phyloP scores from a whole-genome alignment of 2,329 filamentous ascomycete species.

The Ramularia endophylla region DNA sequence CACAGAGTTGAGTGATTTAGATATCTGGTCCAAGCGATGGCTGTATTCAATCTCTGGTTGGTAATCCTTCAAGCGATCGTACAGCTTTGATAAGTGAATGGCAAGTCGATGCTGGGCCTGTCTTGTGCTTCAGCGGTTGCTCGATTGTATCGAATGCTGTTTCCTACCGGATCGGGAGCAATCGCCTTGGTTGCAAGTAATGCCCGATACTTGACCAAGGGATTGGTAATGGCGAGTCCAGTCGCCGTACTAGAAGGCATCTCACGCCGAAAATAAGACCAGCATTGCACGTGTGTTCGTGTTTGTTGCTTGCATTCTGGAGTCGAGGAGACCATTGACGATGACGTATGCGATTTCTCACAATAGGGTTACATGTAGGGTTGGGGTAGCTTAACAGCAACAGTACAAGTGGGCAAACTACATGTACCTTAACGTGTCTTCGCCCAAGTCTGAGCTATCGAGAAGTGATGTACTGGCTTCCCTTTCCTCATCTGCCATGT shows the following conservation, averaged over 20 bases:
- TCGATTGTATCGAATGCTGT: conserved; percentile 58
- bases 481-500: no score
- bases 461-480: no score
- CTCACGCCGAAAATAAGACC: conserved; percentile 4
- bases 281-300: no score
- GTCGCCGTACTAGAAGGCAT: conserved; percentile 24
- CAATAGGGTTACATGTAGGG: no score
- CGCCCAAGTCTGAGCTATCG: no score
- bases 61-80: conserved; percentile 71
- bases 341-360: no score
- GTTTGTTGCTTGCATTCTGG: no score
- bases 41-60: conserved; percentile 65
- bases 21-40: conserved; percentile 57
- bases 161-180: conserved; percentile 53
- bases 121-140: conserved; percentile 3
- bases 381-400: no score
- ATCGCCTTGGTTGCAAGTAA: conserved; percentile 62
- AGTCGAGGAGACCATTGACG: no score
- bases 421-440: no score
- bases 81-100: conserved; percentile 70
- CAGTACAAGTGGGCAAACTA: no score
- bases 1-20: conserved; percentile 34
- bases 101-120: conserved; percentile 41
- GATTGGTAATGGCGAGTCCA: conserved; percentile 54
- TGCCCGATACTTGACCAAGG: conserved; percentile 68